Conservation (phyloP, 371 early-diverging fungal genomes). For the Mucor plumbeus region DNA sequence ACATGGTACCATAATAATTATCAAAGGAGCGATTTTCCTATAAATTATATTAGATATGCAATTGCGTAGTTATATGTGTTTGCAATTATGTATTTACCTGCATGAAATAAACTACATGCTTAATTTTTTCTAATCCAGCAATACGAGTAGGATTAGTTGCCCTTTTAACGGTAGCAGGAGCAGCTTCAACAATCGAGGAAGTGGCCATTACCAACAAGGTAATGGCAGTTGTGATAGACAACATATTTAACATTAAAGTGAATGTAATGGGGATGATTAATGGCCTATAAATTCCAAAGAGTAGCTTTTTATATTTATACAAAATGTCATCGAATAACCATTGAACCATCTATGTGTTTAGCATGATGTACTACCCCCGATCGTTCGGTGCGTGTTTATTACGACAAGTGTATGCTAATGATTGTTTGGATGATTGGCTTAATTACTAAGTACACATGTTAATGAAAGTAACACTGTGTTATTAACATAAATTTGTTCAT, state of each 20-base stretch:
- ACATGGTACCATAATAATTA: constrained; percentile 30
- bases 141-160: not conserved
- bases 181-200: not conserved
- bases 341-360: not conserved
- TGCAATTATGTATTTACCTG: constrained; percentile 15
- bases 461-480: not conserved
- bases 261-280: not conserved
- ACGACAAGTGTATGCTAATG: not conserved
- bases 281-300: not conserved
- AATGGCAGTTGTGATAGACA: not conserved
- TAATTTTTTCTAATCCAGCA: constrained; percentile 32
- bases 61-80: not conserved
- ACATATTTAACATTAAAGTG: not conserved
- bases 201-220: not conserved
- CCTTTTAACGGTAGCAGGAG: not conserved
- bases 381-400: not conserved
- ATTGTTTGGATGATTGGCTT: not conserved
- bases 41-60: not conserved
- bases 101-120: constrained; percentile 38
- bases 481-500: not conserved
- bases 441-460: not conserved
- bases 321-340: not conserved
- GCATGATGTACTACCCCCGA: constrained; percentile 1
- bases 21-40: constrained; percentile 30
- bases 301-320: not conserved